A percentile compares a stretch with the other conserved stretches of the same genome.
Conservation (phyloP, 1,284 basidiomycete species). For the Cryptococcus sp. region DNA sequence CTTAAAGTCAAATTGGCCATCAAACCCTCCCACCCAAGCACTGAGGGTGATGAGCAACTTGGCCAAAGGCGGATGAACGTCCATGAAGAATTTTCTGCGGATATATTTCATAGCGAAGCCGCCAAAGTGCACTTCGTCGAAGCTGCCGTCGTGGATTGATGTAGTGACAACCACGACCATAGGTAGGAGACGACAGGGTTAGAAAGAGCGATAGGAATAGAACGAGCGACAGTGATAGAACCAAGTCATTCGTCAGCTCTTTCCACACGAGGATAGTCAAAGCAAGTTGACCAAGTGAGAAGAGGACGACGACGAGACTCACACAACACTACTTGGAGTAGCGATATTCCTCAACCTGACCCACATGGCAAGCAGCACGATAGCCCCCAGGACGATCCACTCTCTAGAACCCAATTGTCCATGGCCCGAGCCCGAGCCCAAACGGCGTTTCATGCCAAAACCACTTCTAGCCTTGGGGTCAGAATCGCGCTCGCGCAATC, state of each 20-base stretch:
- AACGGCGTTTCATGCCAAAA: constrained; percentile 32
- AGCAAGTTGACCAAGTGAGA: neutral
- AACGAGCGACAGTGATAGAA: neutral
- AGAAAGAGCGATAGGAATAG: constrained; percentile 2
- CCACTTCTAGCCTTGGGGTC: constrained; percentile 16
- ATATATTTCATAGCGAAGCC: constrained; percentile 86
- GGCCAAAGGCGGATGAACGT: constrained; percentile 96
- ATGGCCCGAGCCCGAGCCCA: constrained; percentile 19
- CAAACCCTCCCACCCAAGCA: constrained; percentile 84
- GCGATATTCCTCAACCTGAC: constrained; percentile 79
- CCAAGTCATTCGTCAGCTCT: no score
- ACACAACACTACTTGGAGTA: constrained; percentile 86
- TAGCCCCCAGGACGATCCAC: constrained; percentile 38
- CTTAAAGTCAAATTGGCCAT: constrained; percentile 94
- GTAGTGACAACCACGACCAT: neutral
- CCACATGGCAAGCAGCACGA: constrained; percentile 60
- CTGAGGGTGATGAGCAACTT: constrained; percentile 93
- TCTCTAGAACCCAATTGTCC: constrained; percentile 41
- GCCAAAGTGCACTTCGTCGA: constrained; percentile 96
- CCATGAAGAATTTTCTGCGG: constrained; percentile 94
- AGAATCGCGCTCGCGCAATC: constrained; percentile 23
- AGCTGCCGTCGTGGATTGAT: constrained; percentile 58
- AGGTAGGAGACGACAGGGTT: neutral
- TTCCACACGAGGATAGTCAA: neutral
- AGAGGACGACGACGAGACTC: constrained; percentile 49